These are phyloP conservation scores for Bonia amplexicaulis DNA, from an alignment of 176 grass and related monocot genomes.

Conservation along the genomic window DNA sequence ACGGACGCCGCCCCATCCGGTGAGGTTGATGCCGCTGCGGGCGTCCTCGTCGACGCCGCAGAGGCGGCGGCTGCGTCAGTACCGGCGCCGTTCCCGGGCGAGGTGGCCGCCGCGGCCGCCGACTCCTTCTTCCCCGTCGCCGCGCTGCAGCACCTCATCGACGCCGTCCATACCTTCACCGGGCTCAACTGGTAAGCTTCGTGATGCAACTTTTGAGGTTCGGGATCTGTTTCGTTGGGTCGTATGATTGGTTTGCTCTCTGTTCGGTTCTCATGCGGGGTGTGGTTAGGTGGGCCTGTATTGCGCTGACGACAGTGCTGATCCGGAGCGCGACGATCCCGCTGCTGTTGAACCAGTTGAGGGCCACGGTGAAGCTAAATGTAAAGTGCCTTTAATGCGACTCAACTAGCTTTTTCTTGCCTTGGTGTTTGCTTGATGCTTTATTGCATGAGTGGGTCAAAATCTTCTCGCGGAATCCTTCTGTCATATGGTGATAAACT, in stretches of 20 bases:
- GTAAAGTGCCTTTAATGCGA: slow-evolving; percentile 38
- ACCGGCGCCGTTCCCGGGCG: slow-evolving; percentile 71
- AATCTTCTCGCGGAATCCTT: background rate
- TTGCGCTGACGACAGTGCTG: slow-evolving; percentile 71
- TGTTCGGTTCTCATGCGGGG: slow-evolving; percentile 5
- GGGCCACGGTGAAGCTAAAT: slow-evolving; percentile 49
- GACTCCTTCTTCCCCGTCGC: slow-evolving; percentile 67
- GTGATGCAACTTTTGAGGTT: background rate
- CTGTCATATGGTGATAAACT: background rate
- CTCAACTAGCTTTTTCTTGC: slow-evolving; percentile 15
- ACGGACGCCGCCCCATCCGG: background rate
- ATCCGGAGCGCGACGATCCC: slow-evolving; percentile 67
- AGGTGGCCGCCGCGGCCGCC: slow-evolving; percentile 79
- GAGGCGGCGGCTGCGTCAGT: slow-evolving; percentile 27
- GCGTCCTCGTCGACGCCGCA: slow-evolving; percentile 36
- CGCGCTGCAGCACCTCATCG: slow-evolving; percentile 82
- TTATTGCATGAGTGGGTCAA: background rate
- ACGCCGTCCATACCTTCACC: slow-evolving; percentile 59
- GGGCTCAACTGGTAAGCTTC: slow-evolving; percentile 77
- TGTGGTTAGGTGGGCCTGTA: slow-evolving; percentile 80
- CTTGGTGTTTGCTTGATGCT: background rate
- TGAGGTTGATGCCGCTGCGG: slow-evolving; percentile 37
- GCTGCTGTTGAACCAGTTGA: slow-evolving; percentile 68
- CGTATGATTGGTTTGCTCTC: slow-evolving; percentile 7
- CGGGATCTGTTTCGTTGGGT: slow-evolving; percentile 16